These are phyloP conservation scores for Tardiomyces depauwii DNA, from an alignment of 1,139 yeast species.

Conservation along the genomic window DNA sequence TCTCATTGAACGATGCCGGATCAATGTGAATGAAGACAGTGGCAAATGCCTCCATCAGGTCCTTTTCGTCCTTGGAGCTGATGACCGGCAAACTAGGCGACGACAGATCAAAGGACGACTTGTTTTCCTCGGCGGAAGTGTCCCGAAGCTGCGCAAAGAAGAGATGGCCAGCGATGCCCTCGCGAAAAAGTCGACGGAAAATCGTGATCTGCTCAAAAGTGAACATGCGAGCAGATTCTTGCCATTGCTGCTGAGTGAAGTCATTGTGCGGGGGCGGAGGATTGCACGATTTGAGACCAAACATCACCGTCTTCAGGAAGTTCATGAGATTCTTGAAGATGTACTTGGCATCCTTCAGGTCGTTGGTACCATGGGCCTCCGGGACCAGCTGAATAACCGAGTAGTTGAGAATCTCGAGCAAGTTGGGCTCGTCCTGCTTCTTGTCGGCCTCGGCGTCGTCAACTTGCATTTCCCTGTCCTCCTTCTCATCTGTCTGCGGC, in stretches of 20 bases:
- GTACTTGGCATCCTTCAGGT: conserved; percentile 78
- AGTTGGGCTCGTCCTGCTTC: conserved; percentile 24
- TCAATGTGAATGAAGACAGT: conserved; percentile 90
- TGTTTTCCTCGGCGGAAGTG: conserved; percentile 1
- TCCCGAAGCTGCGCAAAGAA: conserved; percentile 52
- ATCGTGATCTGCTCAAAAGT: conserved; percentile 75
- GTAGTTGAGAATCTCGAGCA: conserved; percentile 36
- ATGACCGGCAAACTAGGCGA: conserved; percentile 50
- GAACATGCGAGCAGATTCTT: conserved; percentile 74
- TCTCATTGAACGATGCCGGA: conserved; percentile 91
- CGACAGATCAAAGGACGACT: conserved; percentile 2
- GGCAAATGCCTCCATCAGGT: conserved; percentile 90
- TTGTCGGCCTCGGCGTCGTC: conserved; percentile 3
- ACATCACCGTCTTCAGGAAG: conserved; percentile 80
- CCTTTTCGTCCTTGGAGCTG: conserved; percentile 88
- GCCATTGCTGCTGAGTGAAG: conserved; percentile 65
- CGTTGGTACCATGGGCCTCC: conserved; percentile 37
- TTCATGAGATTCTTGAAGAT: conserved; percentile 83
- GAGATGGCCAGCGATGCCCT: conserved; percentile 71
- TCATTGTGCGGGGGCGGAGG: conserved; percentile 68
- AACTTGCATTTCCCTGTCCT: conserved; percentile 3
- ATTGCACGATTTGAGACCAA: conserved; percentile 81
- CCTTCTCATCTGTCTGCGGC: conserved; percentile 5
- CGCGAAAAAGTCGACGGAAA: conserved; percentile 65
- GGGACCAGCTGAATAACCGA: conserved; percentile 39